Conservation (phyloP, 2,329 filamentous ascomycete species). For the Neobulgaria alba region DNA sequence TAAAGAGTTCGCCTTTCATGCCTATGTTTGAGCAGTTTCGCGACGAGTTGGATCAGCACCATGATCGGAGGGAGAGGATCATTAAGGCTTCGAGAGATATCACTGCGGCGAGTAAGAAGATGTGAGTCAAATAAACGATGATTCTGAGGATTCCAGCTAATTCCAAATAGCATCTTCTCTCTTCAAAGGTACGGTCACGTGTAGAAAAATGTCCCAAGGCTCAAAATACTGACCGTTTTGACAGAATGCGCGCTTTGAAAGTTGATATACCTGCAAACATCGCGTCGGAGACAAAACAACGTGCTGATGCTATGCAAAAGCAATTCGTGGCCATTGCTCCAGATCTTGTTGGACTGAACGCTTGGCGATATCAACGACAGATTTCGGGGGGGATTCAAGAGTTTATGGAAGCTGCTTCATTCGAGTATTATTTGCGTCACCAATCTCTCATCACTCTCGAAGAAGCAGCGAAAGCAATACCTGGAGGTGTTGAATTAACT, state of each 20-base stretch:
- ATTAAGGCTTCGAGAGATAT: conserved; percentile 90
- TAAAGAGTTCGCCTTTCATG: conserved; percentile 39
- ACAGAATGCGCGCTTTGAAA: conserved; percentile 55
- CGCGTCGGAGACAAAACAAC: conserved; percentile 58
- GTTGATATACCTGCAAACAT: conserved; percentile 59
- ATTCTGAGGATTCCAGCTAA: conserved; percentile 13
- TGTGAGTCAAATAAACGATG: conserved; percentile 48
- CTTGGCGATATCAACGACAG: conserved; percentile 70
- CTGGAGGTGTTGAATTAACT: conserved; percentile 53
- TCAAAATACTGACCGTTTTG: conserved; percentile 6
- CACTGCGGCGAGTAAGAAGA: conserved; percentile 92
- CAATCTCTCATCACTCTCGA: conserved; percentile 65
- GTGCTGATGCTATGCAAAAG: conserved; percentile 60
- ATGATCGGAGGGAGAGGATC: conserved; percentile 82
- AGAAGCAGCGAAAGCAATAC: conserved; percentile 44
- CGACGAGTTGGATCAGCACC: conserved; percentile 83
- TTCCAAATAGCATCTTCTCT: conserved; percentile 59
- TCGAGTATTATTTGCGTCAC: conserved; percentile 75
- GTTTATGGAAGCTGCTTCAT: conserved; percentile 84
- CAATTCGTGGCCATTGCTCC: conserved; percentile 59
- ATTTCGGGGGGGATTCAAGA: conserved; percentile 82
- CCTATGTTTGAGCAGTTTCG: conserved; percentile 82
- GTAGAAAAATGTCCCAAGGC: conserved; percentile 2
- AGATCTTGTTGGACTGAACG: conserved; percentile 72
- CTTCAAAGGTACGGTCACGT: conserved; percentile 57